A percentile compares a stretch with the other conserved stretches of the same genome.
phyloP scores from a whole-genome alignment of 208 protist species.

The Herpetomonas samuelpessoai region DNA sequence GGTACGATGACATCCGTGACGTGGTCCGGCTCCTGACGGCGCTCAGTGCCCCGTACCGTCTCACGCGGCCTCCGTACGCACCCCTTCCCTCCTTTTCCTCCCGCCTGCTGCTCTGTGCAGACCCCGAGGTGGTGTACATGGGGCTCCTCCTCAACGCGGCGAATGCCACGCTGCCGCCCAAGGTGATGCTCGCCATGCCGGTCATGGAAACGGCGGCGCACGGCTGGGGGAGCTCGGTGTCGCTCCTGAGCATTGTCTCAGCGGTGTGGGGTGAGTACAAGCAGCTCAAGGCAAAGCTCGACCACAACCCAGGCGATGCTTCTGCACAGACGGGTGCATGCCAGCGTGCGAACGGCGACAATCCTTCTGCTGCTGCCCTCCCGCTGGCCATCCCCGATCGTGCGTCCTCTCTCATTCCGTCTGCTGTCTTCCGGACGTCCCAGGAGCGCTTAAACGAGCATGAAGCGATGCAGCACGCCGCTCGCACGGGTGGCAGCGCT shows the following conservation, averaged over 20 bases:
- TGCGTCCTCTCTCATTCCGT: not conserved
- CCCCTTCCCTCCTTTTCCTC: conserved; percentile 41
- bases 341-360: not conserved
- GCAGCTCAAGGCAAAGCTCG: conserved; percentile 19
- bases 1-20: conserved; percentile 46
- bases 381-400: not conserved
- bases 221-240: conserved; percentile 59
- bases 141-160: conserved; percentile 66
- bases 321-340: conserved; percentile 11
- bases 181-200: conserved; percentile 39
- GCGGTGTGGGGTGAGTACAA: conserved; percentile 39
- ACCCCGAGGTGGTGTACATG: conserved; percentile 75
- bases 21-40: conserved; percentile 50
- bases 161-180: conserved; percentile 30
- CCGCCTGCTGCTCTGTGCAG: conserved; percentile 65
- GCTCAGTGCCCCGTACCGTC: conserved; percentile 59
- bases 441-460: not conserved
- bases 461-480: not conserved
- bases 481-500: not conserved
- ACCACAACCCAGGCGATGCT: conserved; percentile 3
- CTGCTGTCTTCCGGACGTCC: not conserved
- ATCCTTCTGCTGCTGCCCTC: not conserved
- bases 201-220: conserved; percentile 63
- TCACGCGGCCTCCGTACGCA: conserved; percentile 38
- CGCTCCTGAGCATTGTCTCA: conserved; percentile 48